Base-by-base conservation (phyloP, 257 asterid species). In the Henckelia pumila region DNA sequence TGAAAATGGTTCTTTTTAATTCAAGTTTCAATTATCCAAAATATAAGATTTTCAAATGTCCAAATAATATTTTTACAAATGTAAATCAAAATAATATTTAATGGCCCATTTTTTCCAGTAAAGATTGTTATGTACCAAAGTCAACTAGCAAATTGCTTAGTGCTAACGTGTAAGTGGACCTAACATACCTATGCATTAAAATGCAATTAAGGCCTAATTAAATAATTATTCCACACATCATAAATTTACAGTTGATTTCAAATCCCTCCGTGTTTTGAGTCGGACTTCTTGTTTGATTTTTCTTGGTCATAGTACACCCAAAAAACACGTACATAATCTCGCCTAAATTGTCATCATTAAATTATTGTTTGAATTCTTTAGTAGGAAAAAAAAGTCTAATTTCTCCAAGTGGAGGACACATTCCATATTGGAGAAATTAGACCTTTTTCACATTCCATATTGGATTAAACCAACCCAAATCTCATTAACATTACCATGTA, bases 101-200 rank as follows among this genome's bases (percentile, higher is more conserved):
- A 6, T 47, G 1, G 53, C 3, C 53, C 20, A 47, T 16, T 14
- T 40, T 14, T 14, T 4, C 16, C 7, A 44, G 5, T 44, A 44
- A 44, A 44, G 7, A 44, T 4, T 16, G 8, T 4, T 4, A 44
- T 70, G 44, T 65, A 60, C 20, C 65, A 37, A 60, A 67, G 83
- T 79, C 81, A 76, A 75, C 73, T 73, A 33, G 49, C 50, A 30
- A 44, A 44, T 44, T 44, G 20, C 53, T 2, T 44, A 44, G 53
- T 44, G 52, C 52, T 3, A 4, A 44, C 52, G 52, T 13, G 17
- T 37, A 37, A 10, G 5, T 37, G 3, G 17, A 11, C 49, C 49
- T 10, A 11, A 37, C 49, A 8, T 10, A 1, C 17, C 3, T 2
- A 13, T 13, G 49, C 49, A 37, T 37, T 37, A 37, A 37, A 37